Percentiles rank a stretch among this genome's conserved stretches.
Conservation (phyloP, 768 basidiomycete species). For the Suillus ampliporus region DNA sequence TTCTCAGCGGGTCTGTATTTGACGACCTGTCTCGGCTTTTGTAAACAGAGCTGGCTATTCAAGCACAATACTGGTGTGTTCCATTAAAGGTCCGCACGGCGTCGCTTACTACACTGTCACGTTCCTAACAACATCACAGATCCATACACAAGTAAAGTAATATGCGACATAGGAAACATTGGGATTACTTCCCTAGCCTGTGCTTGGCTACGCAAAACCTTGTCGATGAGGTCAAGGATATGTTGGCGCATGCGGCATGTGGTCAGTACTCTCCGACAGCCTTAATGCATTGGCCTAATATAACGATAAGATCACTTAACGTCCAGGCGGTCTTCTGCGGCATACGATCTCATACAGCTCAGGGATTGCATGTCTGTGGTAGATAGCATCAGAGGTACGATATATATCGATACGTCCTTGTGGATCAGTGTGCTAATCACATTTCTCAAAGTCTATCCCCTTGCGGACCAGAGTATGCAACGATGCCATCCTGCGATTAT, state of each 20-base stretch:
- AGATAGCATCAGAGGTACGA: slow-evolving; percentile 29
- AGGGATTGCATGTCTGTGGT: slow-evolving; percentile 29
- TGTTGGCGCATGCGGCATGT: slow-evolving; percentile 32
- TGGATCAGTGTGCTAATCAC: background rate
- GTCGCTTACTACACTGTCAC: background rate
- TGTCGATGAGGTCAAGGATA: slow-evolving; percentile 30
- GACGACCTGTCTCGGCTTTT: background rate
- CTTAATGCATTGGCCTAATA: background rate
- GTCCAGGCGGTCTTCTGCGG: slow-evolving; percentile 31
- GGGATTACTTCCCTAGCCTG: slow-evolving; percentile 35
- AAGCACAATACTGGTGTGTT: slow-evolving; percentile 43
- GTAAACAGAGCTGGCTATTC: slow-evolving; percentile 35
- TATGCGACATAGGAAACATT: slow-evolving; percentile 37
- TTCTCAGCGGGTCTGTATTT: background rate
- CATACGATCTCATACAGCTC: slow-evolving; percentile 24
- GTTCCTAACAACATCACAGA: background rate
- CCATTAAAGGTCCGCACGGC: background rate
- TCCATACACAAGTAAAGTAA: slow-evolving; percentile 6
- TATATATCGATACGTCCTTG: background rate
- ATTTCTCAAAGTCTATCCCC: background rate
- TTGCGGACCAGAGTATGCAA: background rate
- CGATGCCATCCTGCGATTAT: slow-evolving; percentile 24
- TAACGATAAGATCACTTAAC: slow-evolving; percentile 31
- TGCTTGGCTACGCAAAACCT: slow-evolving; percentile 30
- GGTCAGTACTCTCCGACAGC: slow-evolving; percentile 20